Percentiles rank a stretch among this genome's conserved stretches.
phyloP scores from a whole-genome alignment of 1,284 basidiomycete species.

The Psilocybe mexicana region DNA sequence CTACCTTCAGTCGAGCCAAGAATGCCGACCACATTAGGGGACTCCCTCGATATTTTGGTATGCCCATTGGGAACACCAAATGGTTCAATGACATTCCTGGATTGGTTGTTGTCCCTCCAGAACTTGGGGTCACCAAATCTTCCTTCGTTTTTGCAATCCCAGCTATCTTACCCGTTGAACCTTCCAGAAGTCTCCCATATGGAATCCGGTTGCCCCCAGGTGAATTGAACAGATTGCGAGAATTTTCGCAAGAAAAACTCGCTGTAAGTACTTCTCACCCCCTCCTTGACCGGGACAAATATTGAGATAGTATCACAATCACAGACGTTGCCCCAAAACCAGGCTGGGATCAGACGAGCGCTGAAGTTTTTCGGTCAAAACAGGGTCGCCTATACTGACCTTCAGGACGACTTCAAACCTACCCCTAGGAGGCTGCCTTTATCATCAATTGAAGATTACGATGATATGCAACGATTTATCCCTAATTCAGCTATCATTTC shows the following conservation, averaged over 20 bases:
- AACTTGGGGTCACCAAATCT: conserved; percentile 17
- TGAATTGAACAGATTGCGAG: conserved; percentile 26
- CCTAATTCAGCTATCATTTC: neutral
- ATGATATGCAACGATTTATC: conserved; percentile 4
- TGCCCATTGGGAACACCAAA: conserved; percentile 28
- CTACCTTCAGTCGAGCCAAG: conserved; percentile 29
- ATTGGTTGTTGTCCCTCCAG: conserved; percentile 20
- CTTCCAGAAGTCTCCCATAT: neutral
- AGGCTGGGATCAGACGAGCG: conserved; percentile 5
- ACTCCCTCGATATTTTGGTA: conserved; percentile 28
- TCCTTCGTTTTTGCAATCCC: conserved; percentile 32
- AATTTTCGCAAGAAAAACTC: conserved; percentile 14
- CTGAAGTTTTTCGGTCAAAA: neutral
- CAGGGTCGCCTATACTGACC: neutral
- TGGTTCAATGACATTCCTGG: conserved; percentile 23
- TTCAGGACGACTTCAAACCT: conserved; percentile 10
- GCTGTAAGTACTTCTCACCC: conserved; percentile 5
- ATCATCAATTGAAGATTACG: conserved; percentile 1
- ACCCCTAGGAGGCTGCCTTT: conserved; percentile 1
- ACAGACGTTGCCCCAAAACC: conserved; percentile 6
- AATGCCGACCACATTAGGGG: conserved; percentile 22
- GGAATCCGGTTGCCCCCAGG: conserved; percentile 16
- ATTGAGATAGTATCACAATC: neutral
- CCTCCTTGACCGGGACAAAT: neutral
- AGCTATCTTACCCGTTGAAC: conserved; percentile 10